These are phyloP conservation scores for Strigomonas culicis DNA, from an alignment of 208 protist genomes.

Conservation along the genomic window DNA sequence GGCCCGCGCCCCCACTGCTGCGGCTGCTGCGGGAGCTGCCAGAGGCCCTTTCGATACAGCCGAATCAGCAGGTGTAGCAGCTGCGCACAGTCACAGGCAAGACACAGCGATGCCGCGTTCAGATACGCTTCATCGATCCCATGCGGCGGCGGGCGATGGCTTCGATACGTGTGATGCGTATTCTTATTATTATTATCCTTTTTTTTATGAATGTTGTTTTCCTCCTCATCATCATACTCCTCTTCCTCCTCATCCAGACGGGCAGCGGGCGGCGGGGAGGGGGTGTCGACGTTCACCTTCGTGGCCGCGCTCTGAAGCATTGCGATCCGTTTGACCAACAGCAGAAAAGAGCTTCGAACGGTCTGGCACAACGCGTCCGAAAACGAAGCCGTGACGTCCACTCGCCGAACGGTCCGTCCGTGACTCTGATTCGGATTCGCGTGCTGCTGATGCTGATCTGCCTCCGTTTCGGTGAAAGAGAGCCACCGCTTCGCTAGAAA, in stretches of 20 bases:
- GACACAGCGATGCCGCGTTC: conserved; percentile 14
- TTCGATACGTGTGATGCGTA: background rate
- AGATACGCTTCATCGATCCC: too few species aligned
- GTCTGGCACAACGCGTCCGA: too few species aligned
- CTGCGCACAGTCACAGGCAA: conserved; percentile 54
- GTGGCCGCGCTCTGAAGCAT: background rate
- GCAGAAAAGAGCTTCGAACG: too few species aligned
- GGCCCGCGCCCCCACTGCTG: background rate
- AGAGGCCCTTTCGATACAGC: conserved; percentile 39
- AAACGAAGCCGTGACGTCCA: too few species aligned
- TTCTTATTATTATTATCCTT: conserved; percentile 1
- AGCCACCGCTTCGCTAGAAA: too few species aligned
- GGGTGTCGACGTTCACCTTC: background rate
- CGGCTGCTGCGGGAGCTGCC: conserved; percentile 37
- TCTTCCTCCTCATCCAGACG: background rate
- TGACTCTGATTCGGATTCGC: too few species aligned
- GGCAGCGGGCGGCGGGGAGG: background rate
- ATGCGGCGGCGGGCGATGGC: too few species aligned
- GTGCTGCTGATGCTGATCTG: too few species aligned
- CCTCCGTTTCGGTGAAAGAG: too few species aligned
- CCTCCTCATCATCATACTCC: too few species aligned
- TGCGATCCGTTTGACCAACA: too few species aligned
- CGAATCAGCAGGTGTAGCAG: conserved; percentile 62
- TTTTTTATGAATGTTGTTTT: background rate
- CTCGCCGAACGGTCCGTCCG: too few species aligned